Evolutionary conservation across 345 rosid genomes (phyloP), one percentile per base, ranked within the genome.

Genomic region (Lepidium africanum): DNA sequence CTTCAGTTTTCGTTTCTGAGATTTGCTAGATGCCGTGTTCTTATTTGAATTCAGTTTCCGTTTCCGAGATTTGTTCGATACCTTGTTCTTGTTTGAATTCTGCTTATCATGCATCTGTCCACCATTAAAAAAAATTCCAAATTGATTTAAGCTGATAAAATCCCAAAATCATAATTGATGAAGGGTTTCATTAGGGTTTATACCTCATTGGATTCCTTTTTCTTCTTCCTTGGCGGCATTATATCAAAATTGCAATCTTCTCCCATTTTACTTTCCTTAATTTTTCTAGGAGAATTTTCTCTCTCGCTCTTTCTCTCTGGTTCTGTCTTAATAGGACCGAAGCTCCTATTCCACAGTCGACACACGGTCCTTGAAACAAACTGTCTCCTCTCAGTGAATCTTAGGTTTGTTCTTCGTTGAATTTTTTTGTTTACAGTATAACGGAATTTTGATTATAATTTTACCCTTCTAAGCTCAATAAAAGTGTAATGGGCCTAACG

Each of bases 1-100:
- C 85, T 85, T 85, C 76, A 87, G 64, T 73, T 86, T 89, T 45
- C 87, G 83, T 74, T 81, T 75, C 79, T 80, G 88, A 13, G 86
- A 85, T 66, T 87, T 89, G 80, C 92, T 84, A 38, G 75, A 13
- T 10, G 42, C 65, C 3, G 74, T 68, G 9, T 27, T 63, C 38
- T 63, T 52, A 39, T 62, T 70, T 41, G 57, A 21, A 39, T 83
- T 85, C 69, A 87, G 65, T 72, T 86, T 90, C 48, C 85, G 84
- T 74, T 82, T 76, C 72, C 78, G 91, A 14, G 83, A 83, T 75
- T 84, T 89, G 72, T 85, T 84, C 38, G 77, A 11, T 14, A 36
- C 68, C 7, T 70, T 69, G 10, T 23, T 67, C 55, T 64, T 59
- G 27, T 63, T 72, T 42, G 62, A 43, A 47, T 71, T 70, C 32